Evolutionary conservation across 495 filamentous ascomycete species (phyloP).

Genomic region (Lasiosphaeria miniovina): DNA sequence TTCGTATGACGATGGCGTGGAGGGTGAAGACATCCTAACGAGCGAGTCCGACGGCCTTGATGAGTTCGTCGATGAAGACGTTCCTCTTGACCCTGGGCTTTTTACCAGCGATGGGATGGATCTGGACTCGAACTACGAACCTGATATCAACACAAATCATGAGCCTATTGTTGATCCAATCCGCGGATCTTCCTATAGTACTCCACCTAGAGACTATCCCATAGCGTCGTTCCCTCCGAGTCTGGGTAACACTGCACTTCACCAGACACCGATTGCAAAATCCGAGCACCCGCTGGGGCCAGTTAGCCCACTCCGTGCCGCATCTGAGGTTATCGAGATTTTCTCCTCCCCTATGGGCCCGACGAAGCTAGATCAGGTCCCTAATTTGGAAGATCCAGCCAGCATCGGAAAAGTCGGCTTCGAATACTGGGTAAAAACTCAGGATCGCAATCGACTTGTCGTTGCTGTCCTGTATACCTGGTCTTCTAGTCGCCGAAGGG

Average conservation of each 20-base stretch:
- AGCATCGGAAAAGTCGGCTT: constrained; percentile 21
- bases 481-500: not conserved
- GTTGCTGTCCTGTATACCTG: constrained; percentile 20
- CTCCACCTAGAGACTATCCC: not conserved
- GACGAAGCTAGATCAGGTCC: constrained; percentile 6
- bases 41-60: constrained; percentile 47
- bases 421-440: constrained; percentile 19
- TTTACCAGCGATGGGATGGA: constrained; percentile 17
- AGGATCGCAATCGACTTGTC: constrained; percentile 26
- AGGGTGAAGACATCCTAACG: constrained; percentile 41
- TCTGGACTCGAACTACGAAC: constrained; percentile 7
- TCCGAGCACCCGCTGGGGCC: not conserved
- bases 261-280: not conserved
- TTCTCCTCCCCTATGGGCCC: constrained; percentile 12
- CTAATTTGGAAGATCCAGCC: constrained; percentile 9
- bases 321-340: constrained; percentile 14
- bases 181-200: not conserved
- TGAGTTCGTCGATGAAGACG: constrained; percentile 39
- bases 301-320: not conserved
- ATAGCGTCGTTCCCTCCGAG: not conserved
- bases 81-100: not conserved
- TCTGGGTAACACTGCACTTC: not conserved
- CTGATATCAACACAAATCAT: not conserved
- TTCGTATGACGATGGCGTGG: constrained; percentile 21
- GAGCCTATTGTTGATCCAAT: not conserved